Base-by-base conservation (phyloP, 2,329 filamentous ascomycete species). In the Cordyceps cicadae region DNA sequence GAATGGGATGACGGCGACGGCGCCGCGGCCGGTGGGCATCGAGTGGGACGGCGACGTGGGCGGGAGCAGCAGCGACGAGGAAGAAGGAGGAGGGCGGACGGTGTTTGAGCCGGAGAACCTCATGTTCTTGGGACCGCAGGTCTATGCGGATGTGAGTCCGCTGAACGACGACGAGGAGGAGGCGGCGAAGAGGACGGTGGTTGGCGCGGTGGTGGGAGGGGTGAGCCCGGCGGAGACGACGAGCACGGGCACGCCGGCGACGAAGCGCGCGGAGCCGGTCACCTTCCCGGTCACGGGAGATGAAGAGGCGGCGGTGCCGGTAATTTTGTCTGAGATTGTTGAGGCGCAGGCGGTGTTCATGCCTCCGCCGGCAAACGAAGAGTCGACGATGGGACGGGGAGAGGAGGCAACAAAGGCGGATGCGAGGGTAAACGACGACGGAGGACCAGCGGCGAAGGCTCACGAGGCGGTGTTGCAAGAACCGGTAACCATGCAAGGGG, bases 61-160 rank as follows among this genome's bases (percentile, higher is more conserved):
- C 21, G 63, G 71, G 55, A 64, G 68, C 34, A 65, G 71, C 48
- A 73, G 65, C 1, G 65, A 72, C 1, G 74, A 68, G 67, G 68
- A 72, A 21, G 7, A 70, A 71, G 6, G 66, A 68, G 67, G 71
- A 54, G 64, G 69, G 39, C 66, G 71, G 48, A 73, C 65, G 1
- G 78, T 79, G 61, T 82, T 81, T 62, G 78, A 81, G 62, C 78
- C 79, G 3, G 80, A 81, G 63, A 77, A 73, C 63, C 80, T 82
- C 64, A 81, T 81, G 75, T 82, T 77, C 64, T 74, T 82, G 17
- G 80, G 79, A 0, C 77, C 79, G 0, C 78, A 76, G 1, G 68
- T 70, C 2, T 77, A 78, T 64, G 75, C 67, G 29, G 79, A 81
- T 56, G 70, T 78, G n/a, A 79, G 75, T 50, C 76, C 79, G 0